phyloP scores from a whole-genome alignment of 371 early-diverging fungal species.

The Mucor irregularis region DNA sequence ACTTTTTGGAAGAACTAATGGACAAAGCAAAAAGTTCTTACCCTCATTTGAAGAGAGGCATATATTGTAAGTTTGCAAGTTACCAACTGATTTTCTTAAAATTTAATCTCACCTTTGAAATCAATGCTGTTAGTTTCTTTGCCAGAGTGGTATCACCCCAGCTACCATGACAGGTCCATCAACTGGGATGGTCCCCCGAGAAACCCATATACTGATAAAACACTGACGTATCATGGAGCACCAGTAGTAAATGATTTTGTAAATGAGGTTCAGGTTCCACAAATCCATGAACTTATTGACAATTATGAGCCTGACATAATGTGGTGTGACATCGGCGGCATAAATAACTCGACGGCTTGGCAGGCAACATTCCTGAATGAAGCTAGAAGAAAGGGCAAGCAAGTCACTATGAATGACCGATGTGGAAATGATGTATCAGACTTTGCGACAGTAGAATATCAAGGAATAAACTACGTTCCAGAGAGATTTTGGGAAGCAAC shows the following conservation, averaged over 20 bases:
- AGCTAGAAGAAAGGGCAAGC: slow-evolving; percentile 8
- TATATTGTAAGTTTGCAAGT: slow-evolving; percentile 32
- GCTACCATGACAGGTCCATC: slow-evolving; percentile 18
- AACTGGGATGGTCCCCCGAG: slow-evolving; percentile 31
- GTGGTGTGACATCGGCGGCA: slow-evolving; percentile 44
- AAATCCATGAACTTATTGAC: slow-evolving; percentile 29
- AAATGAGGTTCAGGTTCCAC: slow-evolving; percentile 39
- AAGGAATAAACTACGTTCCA: slow-evolving; percentile 4
- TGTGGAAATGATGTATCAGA: slow-evolving; percentile 21
- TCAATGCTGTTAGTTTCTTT: slow-evolving; percentile 27
- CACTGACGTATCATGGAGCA: slow-evolving; percentile 22
- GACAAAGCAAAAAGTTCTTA: slow-evolving; percentile 17
- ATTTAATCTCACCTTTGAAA: not conserved
- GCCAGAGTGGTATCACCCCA: slow-evolving; percentile 43
- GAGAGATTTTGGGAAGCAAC: slow-evolving; percentile 22
- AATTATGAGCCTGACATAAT: slow-evolving; percentile 30
- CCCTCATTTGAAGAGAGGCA: slow-evolving; percentile 27
- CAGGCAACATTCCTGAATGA: slow-evolving; percentile 29
- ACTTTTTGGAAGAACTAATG: slow-evolving; percentile 32
- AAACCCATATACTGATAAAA: slow-evolving; percentile 28
- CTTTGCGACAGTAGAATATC: slow-evolving; percentile 21
- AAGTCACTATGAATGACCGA: slow-evolving; percentile 24
- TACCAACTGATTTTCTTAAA: not conserved
- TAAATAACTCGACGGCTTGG: slow-evolving; percentile 39
- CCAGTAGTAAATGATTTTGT: slow-evolving; percentile 25